phyloP scores from a whole-genome alignment of 805 yeast species.

The Teunomyces lycoperdinae region DNA sequence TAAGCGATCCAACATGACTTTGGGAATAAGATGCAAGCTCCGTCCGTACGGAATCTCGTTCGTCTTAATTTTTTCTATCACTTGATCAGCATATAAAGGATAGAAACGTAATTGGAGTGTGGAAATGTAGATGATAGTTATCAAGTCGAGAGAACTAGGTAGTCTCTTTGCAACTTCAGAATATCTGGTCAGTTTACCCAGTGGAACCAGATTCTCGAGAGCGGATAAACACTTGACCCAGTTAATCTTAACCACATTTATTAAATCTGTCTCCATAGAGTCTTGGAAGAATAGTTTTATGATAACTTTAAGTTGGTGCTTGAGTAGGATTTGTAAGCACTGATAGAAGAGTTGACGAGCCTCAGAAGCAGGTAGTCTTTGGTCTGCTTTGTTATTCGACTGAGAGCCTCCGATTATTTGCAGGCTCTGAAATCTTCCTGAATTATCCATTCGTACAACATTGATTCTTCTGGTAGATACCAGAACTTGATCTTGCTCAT shows the following conservation, averaged over 20 bases:
- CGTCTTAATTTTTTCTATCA: constrained; percentile 38
- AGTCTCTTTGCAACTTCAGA: constrained; percentile 1
- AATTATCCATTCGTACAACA: constrained; percentile 20
- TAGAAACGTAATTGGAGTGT: constrained; percentile 41
- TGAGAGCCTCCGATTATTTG: constrained; percentile 2
- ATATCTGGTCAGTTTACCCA: not conserved
- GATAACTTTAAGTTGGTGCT: constrained; percentile 39
- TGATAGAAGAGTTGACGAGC: constrained; percentile 44
- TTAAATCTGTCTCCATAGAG: constrained; percentile 11
- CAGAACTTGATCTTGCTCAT: constrained; percentile 67
- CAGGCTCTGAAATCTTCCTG: constrained; percentile 7
- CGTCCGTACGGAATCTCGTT: constrained; percentile 51
- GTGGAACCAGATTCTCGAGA: not conserved
- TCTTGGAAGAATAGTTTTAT: constrained; percentile 10
- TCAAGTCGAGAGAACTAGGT: constrained; percentile 27
- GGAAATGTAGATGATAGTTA: constrained; percentile 49
- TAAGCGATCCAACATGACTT: constrained; percentile 29
- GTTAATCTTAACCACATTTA: constrained; percentile 26
- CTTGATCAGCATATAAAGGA: constrained; percentile 52
- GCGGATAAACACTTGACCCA: constrained; percentile 23
- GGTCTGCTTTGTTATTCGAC: constrained; percentile 1
- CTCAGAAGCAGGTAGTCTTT: constrained; percentile 44
- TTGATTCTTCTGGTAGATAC: constrained; percentile 55
- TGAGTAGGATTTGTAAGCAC: constrained; percentile 51
- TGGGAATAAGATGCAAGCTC: constrained; percentile 40